These are phyloP conservation scores for Cydonia oblonga DNA, from an alignment of 331 rosid species.

Conservation along the genomic window DNA sequence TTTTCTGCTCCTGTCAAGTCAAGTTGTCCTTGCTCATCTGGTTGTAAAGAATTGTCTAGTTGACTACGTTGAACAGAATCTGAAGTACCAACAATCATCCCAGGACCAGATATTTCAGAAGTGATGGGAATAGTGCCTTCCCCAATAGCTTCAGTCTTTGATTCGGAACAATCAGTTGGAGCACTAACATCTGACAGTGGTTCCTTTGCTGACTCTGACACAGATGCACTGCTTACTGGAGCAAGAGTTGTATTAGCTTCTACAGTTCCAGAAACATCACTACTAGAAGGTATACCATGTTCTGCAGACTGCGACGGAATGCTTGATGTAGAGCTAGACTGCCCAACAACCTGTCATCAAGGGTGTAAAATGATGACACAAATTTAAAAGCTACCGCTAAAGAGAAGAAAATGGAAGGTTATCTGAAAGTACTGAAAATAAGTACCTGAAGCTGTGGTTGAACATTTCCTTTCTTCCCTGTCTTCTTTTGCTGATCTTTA, in stretches of 20 bases:
- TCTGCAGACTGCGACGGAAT: constrained; percentile 25
- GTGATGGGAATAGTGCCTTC: constrained; percentile 15
- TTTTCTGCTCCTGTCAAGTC: constrained; percentile 15
- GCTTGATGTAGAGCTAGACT: constrained; percentile 23
- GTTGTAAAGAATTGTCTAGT: constrained; percentile 17
- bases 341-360: constrained; percentile 37
- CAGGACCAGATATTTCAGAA: constrained; percentile 31
- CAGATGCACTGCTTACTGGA: constrained; percentile 18
- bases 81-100: constrained; percentile 5
- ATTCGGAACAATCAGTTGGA: constrained; percentile 24
- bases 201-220: constrained; percentile 16
- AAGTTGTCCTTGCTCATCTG: constrained; percentile 15
- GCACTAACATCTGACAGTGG: constrained; percentile 11
- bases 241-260: constrained; percentile 20
- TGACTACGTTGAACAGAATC: constrained; percentile 10
- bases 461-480: constrained; percentile 32
- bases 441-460: constrained; percentile 54
- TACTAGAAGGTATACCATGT: constrained; percentile 15
- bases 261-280: constrained; percentile 27
- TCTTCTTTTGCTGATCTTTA: constrained; percentile 53
- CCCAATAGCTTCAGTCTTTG: constrained; percentile 14
- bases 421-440: background rate
- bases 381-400: background rate
- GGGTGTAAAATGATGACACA: background rate
- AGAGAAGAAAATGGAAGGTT: background rate